Evolutionary conservation across 257 asterid species (phyloP), one percentile per base, ranked within the genome.

Genomic region (Petrea volubilis): DNA sequence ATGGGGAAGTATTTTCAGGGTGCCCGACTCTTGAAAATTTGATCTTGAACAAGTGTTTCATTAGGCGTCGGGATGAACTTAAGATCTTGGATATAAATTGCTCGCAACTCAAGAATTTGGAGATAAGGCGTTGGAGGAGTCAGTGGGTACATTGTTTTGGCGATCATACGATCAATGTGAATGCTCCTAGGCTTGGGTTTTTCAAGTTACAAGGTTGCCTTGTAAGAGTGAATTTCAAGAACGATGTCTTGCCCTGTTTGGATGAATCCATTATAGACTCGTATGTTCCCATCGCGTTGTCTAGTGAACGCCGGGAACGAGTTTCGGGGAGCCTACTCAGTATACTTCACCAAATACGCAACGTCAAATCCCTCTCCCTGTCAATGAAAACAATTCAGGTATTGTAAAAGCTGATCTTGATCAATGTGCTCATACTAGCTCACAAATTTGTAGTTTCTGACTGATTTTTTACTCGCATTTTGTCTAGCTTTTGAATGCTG

Each of bases 311-410:
- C 60, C n/a, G n/a, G n/a, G n/a, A 1, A 36, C 9, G n/a, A 43
- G 73, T 63, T 34, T 74, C 71, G 0, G 82, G 76, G 11, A 44
- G 63, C 57, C 71, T 78, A 36, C 60, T 80, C 5, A 31, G 15
- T 20, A 77, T 81, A 86, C 78, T 86, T 71, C 67, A 67, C 9
- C 64, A 71, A 21, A n/a, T 84, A 15, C 28, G 84, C 75, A 74
- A 56, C 40, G 80, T 74, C 46, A 78, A 60, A 29, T 62, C 15
- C 21, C 76, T 86, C 11, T 59, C 79, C 50, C 68, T 86, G 1
- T 86, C 92, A 5, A 50, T 51, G 77, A 80, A 49, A 46, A 74
- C 84, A 24, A 17, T 78, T 31, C 81, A 86, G 92, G 92, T 84
- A 81, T 40, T 55, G 2, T 72, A 5, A 8, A 27, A 59, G 17